These are phyloP conservation scores for Suhomyces bribrorum DNA, from an alignment of 1,139 yeast genomes.

Conservation along the genomic window DNA sequence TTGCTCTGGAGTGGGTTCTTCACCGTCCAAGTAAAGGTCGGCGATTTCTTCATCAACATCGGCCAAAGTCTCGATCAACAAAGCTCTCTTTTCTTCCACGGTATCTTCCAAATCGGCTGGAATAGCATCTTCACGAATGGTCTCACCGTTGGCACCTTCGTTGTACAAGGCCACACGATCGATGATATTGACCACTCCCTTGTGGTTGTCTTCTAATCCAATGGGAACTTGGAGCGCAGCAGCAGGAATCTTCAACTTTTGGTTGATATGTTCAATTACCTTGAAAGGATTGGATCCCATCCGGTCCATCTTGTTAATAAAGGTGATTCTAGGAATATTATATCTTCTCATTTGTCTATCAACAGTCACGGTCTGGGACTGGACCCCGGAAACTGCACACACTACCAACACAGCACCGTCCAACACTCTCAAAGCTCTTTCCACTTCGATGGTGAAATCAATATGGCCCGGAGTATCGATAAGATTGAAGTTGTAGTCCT, in stretches of 20 bases:
- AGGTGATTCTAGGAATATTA: slow-evolving; percentile 94
- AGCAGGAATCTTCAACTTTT: slow-evolving; percentile 87
- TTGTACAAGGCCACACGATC: slow-evolving; percentile 84
- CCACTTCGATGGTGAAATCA: slow-evolving; percentile 98
- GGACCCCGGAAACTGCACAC: slow-evolving; percentile 98
- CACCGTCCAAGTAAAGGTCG: slow-evolving; percentile 86
- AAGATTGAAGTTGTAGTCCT: slow-evolving; percentile 71
- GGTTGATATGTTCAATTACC: slow-evolving; percentile 88
- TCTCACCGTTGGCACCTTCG: slow-evolving; percentile 92
- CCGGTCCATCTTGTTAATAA: slow-evolving; percentile 97
- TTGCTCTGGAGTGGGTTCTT: slow-evolving; percentile 81
- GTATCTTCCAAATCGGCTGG: slow-evolving; percentile 53
- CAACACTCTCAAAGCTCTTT: slow-evolving; percentile 91
- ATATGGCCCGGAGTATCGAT: slow-evolving; percentile 58
- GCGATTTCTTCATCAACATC: slow-evolving; percentile 98
- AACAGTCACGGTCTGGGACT: slow-evolving; percentile 96
- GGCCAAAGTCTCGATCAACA: slow-evolving; percentile 89
- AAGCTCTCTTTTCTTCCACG: slow-evolving; percentile 51
- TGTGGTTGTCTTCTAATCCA: slow-evolving; percentile 82
- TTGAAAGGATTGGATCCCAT: slow-evolving; percentile 98
- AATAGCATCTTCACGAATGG: slow-evolving; percentile 55
- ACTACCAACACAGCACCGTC: slow-evolving; percentile 98
- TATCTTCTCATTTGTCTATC: slow-evolving; percentile 99
- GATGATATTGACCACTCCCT: slow-evolving; percentile 90
- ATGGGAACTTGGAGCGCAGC: slow-evolving; percentile 98